Evolutionary conservation across 2,329 filamentous ascomycete genomes (phyloP), one percentile per base, ranked within the genome.

Genomic region (Arthrobotrys conoides): DNA sequence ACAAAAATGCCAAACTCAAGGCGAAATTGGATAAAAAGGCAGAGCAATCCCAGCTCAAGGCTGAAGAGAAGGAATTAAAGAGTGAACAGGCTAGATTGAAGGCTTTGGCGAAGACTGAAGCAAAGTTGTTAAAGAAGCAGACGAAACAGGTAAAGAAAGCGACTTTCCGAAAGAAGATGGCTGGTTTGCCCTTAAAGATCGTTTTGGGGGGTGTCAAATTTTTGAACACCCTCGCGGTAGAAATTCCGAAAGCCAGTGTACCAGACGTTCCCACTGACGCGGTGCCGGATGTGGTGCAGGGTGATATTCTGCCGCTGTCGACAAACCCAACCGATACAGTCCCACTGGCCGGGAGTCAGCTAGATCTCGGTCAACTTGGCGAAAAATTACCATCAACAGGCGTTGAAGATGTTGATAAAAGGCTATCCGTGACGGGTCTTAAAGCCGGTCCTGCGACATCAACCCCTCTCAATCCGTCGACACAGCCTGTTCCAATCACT

Each of bases 71-170:
- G 27, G 46, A 51, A 5, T 24, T 69, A 18, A 61, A 51, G 48
- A 65, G 46, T 14, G 64, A 72, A 27, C 18, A 61, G 12, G 30
- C 33, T 27, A 44, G n/a, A 44, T 41, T 27, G 36, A 27, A 61
- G 8, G 5, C n/a, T 57, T 10, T 14, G 10, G 36, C 8, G 36
- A 38, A 38, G 6, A 14, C 41, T 9, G 53, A 38, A 16, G 30
- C 53, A 2, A 59, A 59, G 33, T 27, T 41, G 33, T 18, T 59
- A 1, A 61, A 61, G 57, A 44, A 38, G 14, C 2, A 59, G 36
- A 36, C 51, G 24, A 49, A 72, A 71, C 71, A 78, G 75, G 75
- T 72, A 69, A 69, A 51, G 30, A 72, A 48, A 63, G 55, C 57
- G 36, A 24, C 5, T 12, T 33, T 69, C 24, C 33, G 27, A 14